Evolutionary conservation across 2,329 filamentous ascomycete species (phyloP), one percentile per base, ranked within the genome.

Genomic region (Trichoderma gracile): DNA sequence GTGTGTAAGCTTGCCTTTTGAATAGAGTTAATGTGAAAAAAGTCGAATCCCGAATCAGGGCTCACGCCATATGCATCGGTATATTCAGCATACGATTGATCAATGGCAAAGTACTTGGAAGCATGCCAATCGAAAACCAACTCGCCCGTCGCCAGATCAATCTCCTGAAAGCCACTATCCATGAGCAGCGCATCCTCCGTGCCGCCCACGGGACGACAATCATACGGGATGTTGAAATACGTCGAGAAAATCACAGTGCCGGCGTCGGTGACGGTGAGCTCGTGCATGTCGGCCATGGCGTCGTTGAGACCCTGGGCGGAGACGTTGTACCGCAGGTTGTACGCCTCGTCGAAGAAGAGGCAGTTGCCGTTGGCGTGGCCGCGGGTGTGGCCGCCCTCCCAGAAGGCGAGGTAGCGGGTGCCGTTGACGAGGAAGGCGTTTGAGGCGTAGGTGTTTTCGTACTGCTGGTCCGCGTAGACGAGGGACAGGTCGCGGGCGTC

Each of bases 301-400:
- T 74, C 75, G 10, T 68, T 69, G 14, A 77, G 67, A 12, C 75
- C 74, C 27, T 70, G 73, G 2, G 77, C 77, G 1, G 74, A 78
- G 17, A 80, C 71, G 30, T 77, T 60, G 33, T 60, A 60, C 23
- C 25, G 21, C 21, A 60, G 57, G 33, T 42, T 50, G 21, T 60
- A 60, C 21, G 40, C 40, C 27, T 60, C 33, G 21, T 60, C 57
- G 6, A 60, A 60, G 46, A 60, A 60, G 57, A 60, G 57, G 40
- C 57, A 60, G 17, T 60, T 49, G 38, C 57, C 57, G 5, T 50
- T 50, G 33, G 57, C 57, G 15, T 60, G 57, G 30, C 45, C 57
- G 6, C 57, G 57, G 10, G 57, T 50, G 17, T 60, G 57, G 3
- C 57, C 57, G 14, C 57, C 57, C 21, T 60, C 45, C 57, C 57